Percentiles rank a stretch among this genome's conserved stretches.
These are phyloP conservation scores for Lachancea meyersii DNA, from an alignment of 805 yeast genomes.

Conservation along the genomic window DNA sequence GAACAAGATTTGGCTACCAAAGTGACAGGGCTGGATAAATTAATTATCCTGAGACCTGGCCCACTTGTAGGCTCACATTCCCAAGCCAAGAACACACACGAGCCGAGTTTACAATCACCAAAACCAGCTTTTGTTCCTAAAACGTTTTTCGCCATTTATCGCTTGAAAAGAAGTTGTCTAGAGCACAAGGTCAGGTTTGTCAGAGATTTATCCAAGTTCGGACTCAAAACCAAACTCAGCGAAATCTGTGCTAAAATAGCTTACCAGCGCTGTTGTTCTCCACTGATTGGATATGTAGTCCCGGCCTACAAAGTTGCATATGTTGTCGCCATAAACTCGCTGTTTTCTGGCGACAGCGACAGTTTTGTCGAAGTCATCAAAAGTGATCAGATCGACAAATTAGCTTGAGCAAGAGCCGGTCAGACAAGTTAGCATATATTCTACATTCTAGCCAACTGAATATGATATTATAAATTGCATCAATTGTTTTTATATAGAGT, in stretches of 20 bases:
- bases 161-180: slow-evolving; percentile 12
- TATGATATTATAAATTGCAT: no score
- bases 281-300: slow-evolving; percentile 20
- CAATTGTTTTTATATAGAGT: no score
- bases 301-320: slow-evolving; percentile 22
- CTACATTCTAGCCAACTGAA: no score
- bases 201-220: slow-evolving; percentile 12
- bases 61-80: slow-evolving; percentile 25
- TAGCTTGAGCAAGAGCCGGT: background rate
- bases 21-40: slow-evolving; percentile 10
- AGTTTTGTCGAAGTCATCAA: slow-evolving; percentile 14
- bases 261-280: slow-evolving; percentile 22
- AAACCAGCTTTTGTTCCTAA: background rate
- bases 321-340: slow-evolving; percentile 15
- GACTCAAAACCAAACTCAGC: slow-evolving; percentile 16
- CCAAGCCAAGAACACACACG: background rate
- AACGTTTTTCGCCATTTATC: slow-evolving; percentile 3
- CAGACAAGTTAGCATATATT: background rate
- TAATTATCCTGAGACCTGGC: slow-evolving; percentile 25
- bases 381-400: slow-evolving; percentile 20
- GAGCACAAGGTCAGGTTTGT: slow-evolving; percentile 12
- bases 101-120: background rate
- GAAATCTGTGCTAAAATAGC: slow-evolving; percentile 18
- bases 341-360: slow-evolving; percentile 6
- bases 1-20: slow-evolving; percentile 16